Evolutionary conservation across 768 basidiomycete genomes (phyloP), one percentile per base, ranked within the genome.

Genomic region (Russula compacta): DNA sequence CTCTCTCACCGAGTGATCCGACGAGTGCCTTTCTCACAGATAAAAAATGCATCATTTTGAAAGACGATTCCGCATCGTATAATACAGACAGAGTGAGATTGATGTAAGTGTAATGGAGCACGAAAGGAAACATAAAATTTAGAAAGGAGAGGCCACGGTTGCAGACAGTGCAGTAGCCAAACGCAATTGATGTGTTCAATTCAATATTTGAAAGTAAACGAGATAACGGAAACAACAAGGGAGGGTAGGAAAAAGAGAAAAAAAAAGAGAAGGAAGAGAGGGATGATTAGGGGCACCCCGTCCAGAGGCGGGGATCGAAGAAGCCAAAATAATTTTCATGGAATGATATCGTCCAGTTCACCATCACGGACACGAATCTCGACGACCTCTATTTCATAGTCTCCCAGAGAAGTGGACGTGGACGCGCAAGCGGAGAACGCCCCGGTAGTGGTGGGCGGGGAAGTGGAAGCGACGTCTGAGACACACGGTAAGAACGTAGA

Each of bases 321-420:
- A 33, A 51, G 9, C 15, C 38, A 56, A 50, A 12, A 43, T 51
- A 55, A 40, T 39, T 39, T 61, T 74, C 65, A 79, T 39, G 85
- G 89, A 71, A 92, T 87, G 70, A 92, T 86, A 61, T 83, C 81
- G 71, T 84, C 81, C 53, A 91, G 75, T 67, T 92, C 90, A 53
- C 82, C 86, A 68, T 89, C 89, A 64, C 81, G 78, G 61, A 92
- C 87, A 61, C 89, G 80, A 71, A 92, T 93, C 75, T 91, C 88
- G 67, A 89, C 90, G 40, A 92, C 89, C 72, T 92, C 89, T 61
- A 92, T 84, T 70, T 91, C 88, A 66, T 88, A 90, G 67, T 89
- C 87, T 63, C 80, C 82, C 64, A 87, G 72, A 56, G 81, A 81
- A 49, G 63, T 50, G 24, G 61, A 63, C 48, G 83, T 81, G 71